Conservation (phyloP, 805 yeast species). For the Hanseniaspora hatyaiensis region DNA sequence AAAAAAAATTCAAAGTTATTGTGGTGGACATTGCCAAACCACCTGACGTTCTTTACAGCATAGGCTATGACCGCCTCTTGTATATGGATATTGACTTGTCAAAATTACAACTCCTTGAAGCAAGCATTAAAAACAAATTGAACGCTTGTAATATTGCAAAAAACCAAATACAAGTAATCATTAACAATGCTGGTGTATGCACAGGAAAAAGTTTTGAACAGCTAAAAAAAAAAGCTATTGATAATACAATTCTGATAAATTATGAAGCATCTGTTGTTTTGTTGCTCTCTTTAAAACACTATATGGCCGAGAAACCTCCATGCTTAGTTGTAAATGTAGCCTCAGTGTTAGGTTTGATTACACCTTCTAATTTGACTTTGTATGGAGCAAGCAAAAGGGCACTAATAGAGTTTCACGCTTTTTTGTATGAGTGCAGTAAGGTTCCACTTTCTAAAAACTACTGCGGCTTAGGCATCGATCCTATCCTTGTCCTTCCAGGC, state of each 20-base stretch:
- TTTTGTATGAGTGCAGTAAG: slow-evolving; percentile 35
- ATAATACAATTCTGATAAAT: slow-evolving; percentile 53
- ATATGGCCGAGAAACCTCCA: neutral
- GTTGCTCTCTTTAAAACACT: neutral
- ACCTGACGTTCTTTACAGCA: neutral
- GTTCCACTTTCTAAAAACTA: slow-evolving; percentile 34
- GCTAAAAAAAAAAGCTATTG: slow-evolving; percentile 40
- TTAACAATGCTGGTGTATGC: slow-evolving; percentile 79
- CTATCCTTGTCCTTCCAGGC: slow-evolving; percentile 76
- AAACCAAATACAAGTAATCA: slow-evolving; percentile 54
- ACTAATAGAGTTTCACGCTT: slow-evolving; percentile 70
- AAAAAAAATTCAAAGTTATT: slow-evolving; percentile 41
- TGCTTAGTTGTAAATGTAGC: slow-evolving; percentile 77
- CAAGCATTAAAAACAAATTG: slow-evolving; percentile 34
- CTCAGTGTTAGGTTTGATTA: slow-evolving; percentile 71
- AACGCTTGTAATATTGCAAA: slow-evolving; percentile 35
- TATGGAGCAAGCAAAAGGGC: slow-evolving; percentile 92
- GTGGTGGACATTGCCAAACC: slow-evolving; percentile 46
- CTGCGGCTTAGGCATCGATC: slow-evolving; percentile 48
- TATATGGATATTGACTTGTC: slow-evolving; percentile 4
- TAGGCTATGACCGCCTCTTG: neutral
- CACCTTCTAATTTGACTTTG: slow-evolving; percentile 68
- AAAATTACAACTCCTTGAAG: slow-evolving; percentile 22
- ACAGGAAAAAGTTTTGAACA: slow-evolving; percentile 47
- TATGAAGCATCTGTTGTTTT: slow-evolving; percentile 28